Conservation (phyloP, 176 grass and related monocot species). For the Aegilops tauschii region DNA sequence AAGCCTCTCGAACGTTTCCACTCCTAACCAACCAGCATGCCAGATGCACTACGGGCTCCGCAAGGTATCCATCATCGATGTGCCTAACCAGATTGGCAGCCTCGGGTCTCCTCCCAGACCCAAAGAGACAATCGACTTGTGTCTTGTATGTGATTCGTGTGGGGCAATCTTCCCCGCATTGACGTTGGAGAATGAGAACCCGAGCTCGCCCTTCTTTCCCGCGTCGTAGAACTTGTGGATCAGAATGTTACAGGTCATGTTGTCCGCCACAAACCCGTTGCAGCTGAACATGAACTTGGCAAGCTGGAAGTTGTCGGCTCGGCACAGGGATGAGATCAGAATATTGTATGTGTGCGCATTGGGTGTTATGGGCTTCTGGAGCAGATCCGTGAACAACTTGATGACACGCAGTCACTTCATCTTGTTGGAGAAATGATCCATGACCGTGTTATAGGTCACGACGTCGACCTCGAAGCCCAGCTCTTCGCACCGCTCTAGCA, state of each 20-base stretch:
- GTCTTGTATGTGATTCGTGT: constrained; percentile 41
- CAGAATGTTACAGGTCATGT: constrained; percentile 82
- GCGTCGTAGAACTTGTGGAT: constrained; percentile 61
- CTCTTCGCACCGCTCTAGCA: constrained; percentile 63
- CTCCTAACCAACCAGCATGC: constrained; percentile 69
- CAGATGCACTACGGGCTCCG: constrained; percentile 49
- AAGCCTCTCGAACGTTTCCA: constrained; percentile 39
- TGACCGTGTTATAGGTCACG: no score
- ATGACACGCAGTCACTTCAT: no score
- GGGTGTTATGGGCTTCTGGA: no score
- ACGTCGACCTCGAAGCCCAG: constrained; percentile 75
- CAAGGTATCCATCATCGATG: constrained; percentile 48
- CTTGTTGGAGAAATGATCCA: no score
- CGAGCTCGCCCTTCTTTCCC: constrained; percentile 47
- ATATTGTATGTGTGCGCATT: no score
- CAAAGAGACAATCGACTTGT: constrained; percentile 66
- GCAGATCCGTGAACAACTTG: no score
- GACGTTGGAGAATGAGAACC: constrained; percentile 52
- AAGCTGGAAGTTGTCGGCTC: no score
- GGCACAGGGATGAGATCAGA: no score
- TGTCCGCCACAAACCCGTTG: no score
- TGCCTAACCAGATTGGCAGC: constrained; percentile 62
- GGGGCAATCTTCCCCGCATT: constrained; percentile 47
- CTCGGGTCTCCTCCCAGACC: constrained; percentile 51
- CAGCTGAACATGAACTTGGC: no score